Percentiles rank a stretch among this genome's conserved stretches.
Evolutionary conservation across 345 rosid genomes (phyloP).

Genomic region (Euclidium syriacum): DNA sequence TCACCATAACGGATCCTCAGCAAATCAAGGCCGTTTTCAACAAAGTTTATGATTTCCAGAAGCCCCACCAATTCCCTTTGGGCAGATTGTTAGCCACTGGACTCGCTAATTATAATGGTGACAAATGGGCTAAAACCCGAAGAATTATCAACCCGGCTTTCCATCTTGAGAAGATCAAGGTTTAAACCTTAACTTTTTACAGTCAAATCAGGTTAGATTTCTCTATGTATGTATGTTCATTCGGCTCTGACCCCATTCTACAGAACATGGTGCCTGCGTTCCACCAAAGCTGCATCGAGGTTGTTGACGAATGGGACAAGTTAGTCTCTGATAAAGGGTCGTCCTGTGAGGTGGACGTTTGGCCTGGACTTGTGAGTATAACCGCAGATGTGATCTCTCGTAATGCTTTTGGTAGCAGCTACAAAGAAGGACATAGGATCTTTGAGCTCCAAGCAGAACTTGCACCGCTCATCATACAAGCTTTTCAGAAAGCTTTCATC

Average conservation of each 20-base stretch:
- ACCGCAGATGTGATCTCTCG: constrained; percentile 42
- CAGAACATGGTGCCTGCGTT: constrained; percentile 32
- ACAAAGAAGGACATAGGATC: constrained; percentile 59
- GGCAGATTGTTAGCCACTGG: constrained; percentile 24
- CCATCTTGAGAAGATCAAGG: constrained; percentile 41
- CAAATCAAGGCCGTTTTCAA: constrained; percentile 33
- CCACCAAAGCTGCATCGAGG: constrained; percentile 25
- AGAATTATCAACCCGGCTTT: constrained; percentile 46
- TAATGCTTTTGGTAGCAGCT: constrained; percentile 65
- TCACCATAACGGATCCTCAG: constrained; percentile 36
- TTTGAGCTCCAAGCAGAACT: constrained; percentile 46
- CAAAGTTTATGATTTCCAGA: constrained; percentile 33
- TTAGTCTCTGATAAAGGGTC: constrained; percentile 16
- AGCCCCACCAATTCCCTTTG: constrained; percentile 12
- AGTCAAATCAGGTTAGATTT: background rate
- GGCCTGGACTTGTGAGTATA: constrained; percentile 34
- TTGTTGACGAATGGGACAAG: constrained; percentile 30
- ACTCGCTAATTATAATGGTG: constrained; percentile 26
- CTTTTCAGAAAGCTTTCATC: constrained; percentile 26
- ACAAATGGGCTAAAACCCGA: constrained; percentile 39
- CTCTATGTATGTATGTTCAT: background rate
- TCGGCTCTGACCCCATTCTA: background rate
- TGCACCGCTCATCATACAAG: constrained; percentile 27
- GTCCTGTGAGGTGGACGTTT: constrained; percentile 30
- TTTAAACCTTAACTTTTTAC: background rate